Percentiles rank a stretch among this genome's conserved stretches.
Evolutionary conservation across 495 filamentous ascomycete genomes (phyloP).

Genomic region (Aspergillus panamensis): DNA sequence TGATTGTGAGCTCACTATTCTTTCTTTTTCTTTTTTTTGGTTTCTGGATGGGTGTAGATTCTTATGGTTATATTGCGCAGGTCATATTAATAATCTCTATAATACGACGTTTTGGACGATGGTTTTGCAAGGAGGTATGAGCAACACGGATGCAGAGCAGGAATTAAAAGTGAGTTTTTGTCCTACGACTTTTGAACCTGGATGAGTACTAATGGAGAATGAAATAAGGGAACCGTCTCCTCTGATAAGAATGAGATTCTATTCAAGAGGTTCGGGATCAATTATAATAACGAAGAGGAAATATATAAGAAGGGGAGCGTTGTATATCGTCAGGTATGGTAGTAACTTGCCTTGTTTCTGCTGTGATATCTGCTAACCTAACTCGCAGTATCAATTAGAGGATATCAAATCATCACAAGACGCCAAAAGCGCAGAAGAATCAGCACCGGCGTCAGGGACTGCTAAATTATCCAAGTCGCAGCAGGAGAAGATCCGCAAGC

Average conservation of each 20-base stretch:
- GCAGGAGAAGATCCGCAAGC: constrained; percentile 72
- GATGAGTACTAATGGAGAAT: neutral
- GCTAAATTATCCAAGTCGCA: constrained; percentile 65
- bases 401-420: constrained; percentile 24
- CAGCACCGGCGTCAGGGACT: constrained; percentile 14
- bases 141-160: constrained; percentile 71
- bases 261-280: constrained; percentile 83
- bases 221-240: constrained; percentile 67
- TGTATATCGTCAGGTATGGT: constrained; percentile 70
- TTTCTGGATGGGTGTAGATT: neutral
- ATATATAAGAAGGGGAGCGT: constrained; percentile 93
- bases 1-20: constrained; percentile 64
- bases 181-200: neutral
- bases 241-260: constrained; percentile 94
- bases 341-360: neutral
- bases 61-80: constrained; percentile 34
- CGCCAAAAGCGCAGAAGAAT: constrained; percentile 18
- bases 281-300: constrained; percentile 94
- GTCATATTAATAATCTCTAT: constrained; percentile 97
- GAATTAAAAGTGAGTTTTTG: constrained; percentile 58
- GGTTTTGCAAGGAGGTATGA: constrained; percentile 72
- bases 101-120: constrained; percentile 96
- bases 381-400: constrained; percentile 39
- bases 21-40: neutral
- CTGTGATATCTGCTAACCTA: neutral